A percentile compares a stretch with the other conserved stretches of the same genome.
These are phyloP conservation scores for Phytopythium helicoides DNA, from an alignment of 352 stramenopile genomes.

Conservation along the genomic window DNA sequence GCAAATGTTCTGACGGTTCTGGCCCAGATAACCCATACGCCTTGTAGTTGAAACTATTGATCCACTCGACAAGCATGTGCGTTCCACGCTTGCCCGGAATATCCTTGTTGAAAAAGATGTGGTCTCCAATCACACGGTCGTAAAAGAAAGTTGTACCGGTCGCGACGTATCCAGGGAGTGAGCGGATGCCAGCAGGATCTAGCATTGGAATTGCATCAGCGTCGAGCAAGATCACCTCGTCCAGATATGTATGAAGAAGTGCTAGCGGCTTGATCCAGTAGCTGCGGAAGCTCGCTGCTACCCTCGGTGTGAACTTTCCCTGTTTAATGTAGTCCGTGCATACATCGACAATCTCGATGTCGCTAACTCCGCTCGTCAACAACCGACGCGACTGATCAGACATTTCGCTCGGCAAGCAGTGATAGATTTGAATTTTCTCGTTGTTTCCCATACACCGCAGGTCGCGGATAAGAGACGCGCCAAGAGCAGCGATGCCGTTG, in stretches of 20 bases:
- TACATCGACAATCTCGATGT: conserved; percentile 46
- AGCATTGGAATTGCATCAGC: conserved; percentile 41
- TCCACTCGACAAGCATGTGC: conserved; percentile 42
- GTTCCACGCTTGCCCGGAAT: conserved; percentile 11
- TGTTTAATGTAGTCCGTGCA: conserved; percentile 25
- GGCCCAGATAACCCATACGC: conserved; percentile 25
- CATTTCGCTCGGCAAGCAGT: conserved; percentile 42
- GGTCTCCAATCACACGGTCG: conserved; percentile 53
- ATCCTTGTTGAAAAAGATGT: conserved; percentile 47
- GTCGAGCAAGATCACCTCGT: conserved; percentile 51
- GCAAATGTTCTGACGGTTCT: conserved; percentile 25
- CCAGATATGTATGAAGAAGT: conserved; percentile 39
- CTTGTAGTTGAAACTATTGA: conserved; percentile 57
- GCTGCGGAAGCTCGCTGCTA: conserved; percentile 32
- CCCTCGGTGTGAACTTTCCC: conserved; percentile 20
- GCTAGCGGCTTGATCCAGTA: conserved; percentile 54
- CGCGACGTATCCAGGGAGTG: conserved; percentile 36
- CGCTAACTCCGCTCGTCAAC: conserved; percentile 27
- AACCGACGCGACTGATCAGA: conserved; percentile 28
- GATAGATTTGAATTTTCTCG: conserved; percentile 53
- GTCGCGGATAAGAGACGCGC: conserved; percentile 47
- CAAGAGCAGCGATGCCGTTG: conserved; percentile 36
- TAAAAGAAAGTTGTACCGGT: conserved; percentile 59
- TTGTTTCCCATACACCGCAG: conserved; percentile 46
- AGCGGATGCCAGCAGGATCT: conserved; percentile 23